Evolutionary conservation across 2,329 filamentous ascomycete genomes (phyloP).

Genomic region (Dryadomyces sulphureus): DNA sequence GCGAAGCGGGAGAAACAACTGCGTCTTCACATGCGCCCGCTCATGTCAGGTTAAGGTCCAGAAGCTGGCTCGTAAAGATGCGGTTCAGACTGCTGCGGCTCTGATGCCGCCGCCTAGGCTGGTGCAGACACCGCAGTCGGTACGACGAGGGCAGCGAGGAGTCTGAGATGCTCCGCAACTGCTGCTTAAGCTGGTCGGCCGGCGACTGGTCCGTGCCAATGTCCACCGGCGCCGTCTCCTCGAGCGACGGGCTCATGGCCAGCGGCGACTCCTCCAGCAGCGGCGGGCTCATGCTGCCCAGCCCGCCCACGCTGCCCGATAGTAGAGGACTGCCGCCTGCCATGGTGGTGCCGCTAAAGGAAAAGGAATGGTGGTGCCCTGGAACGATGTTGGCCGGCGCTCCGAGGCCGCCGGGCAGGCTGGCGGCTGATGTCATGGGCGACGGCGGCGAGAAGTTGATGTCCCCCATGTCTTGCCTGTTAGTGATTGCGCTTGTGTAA

Average conservation of each 20-base stretch:
- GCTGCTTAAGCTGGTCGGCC: constrained; percentile 14
- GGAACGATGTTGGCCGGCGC: constrained; percentile 10
- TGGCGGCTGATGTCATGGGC: constrained; percentile 8
- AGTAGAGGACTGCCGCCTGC: constrained; percentile 3
- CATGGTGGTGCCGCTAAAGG: constrained; percentile 5
- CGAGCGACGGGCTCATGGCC: constrained; percentile 10
- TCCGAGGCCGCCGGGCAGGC: constrained; percentile 6
- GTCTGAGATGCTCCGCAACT: constrained; percentile 15
- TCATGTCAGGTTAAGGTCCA: constrained; percentile 14
- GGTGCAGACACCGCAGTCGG: constrained; percentile 13
- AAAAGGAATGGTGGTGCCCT: constrained; percentile 7
- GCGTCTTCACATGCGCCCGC: no score
- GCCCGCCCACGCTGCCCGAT: not conserved
- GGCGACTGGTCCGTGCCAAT: constrained; percentile 11
- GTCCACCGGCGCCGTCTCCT: constrained; percentile 4
- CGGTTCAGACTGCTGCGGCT: constrained; percentile 15
- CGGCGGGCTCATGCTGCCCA: constrained; percentile 11
- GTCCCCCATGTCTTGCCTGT: constrained; percentile 8
- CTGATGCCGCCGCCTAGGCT: constrained; percentile 13
- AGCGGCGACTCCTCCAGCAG: constrained; percentile 9
- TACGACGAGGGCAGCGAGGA: constrained; percentile 13
- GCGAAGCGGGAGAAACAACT: no score
- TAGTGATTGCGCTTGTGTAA: not conserved
- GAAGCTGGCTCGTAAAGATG: constrained; percentile 14
- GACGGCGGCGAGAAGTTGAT: constrained; percentile 13